Evolutionary conservation across 805 yeast genomes (phyloP).

Genomic region (Scheffersomyces lignosus): DNA sequence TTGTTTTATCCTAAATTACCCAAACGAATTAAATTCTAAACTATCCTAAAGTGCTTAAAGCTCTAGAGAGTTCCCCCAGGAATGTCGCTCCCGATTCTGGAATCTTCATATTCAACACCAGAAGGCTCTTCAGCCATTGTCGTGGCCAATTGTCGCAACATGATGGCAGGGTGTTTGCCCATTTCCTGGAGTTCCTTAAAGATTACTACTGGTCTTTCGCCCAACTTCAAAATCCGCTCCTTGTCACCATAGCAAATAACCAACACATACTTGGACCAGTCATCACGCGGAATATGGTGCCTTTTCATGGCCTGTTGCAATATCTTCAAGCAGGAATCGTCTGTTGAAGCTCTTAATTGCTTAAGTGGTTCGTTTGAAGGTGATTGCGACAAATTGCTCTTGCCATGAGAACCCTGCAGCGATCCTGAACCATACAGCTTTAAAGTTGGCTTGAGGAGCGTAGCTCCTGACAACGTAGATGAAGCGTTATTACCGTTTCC

Average conservation of each 20-base stretch:
- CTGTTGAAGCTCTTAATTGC: conserved; percentile 80
- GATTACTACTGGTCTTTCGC: conserved; percentile 85
- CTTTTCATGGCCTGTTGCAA: conserved; percentile 86
- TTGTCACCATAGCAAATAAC: conserved; percentile 90
- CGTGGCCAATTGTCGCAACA: conserved; percentile 78
- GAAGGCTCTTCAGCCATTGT: conserved; percentile 1
- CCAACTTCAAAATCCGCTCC: conserved; percentile 77
- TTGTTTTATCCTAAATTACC: too few species aligned
- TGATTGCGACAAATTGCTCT: conserved; percentile 12
- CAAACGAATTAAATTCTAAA: too few species aligned
- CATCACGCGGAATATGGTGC: conserved; percentile 73
- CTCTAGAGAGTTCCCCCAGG: conserved; percentile 49
- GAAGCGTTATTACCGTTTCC: conserved; percentile 7
- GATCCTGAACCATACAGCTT: conserved; percentile 5
- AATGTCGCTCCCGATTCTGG: conserved; percentile 42
- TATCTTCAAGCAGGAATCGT: conserved; percentile 87
- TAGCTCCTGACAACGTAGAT: neutral
- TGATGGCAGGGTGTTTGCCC: conserved; percentile 87
- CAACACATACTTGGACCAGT: conserved; percentile 85
- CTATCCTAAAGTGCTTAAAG: too few species aligned
- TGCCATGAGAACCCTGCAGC: neutral
- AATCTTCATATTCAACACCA: conserved; percentile 28
- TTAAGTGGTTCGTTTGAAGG: conserved; percentile 64
- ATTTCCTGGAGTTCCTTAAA: conserved; percentile 82
- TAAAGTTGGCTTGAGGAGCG: conserved; percentile 4